Base-by-base conservation (phyloP, 345 rosid genomes). In the Geranium brycei region DNA sequence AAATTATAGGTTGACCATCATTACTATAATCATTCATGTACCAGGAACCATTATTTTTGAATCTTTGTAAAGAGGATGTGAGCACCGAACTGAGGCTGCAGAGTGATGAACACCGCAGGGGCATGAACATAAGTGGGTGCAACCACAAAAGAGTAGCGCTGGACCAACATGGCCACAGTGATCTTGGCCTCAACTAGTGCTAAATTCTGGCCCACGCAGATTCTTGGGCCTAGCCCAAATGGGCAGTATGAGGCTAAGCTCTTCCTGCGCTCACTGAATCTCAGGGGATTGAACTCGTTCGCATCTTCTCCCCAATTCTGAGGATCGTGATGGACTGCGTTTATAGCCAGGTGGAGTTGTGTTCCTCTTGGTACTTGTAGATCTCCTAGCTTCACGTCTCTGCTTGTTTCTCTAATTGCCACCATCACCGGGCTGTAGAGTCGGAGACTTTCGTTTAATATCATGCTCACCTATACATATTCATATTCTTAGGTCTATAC, bases 251-350 rank as follows among this genome's bases (percentile, higher is more conserved):
- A 17, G 31, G 87, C 84, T 68, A 70, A 69, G 51, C 80, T 79
- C 64, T 79, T 83, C 41, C 80, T 68, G 1, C 80, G 59, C 60
- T 80, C 82, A n/a, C 63, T 72, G 2, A 88, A 88, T 67, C 95
- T 88, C 0, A 58, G 8, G 1, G 89, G 95, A 62, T 88, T 88
- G 71, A 88, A 88, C 72, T 80, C 76, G 4, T 79, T 72, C 0
- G 82, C 91, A 28, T 87, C 93, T 10, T 68, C 70, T 53, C 95
- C 96, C 98, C 98, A 89, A 55, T 82, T 66, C 28, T 75, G 82
- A 19, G 51, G 63, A 66, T 87, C 91, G 41, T 73, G 91, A 32
- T 91, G 96, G 35, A 82, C 69, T 10, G 85, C 86, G 8, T 73
- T 30, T 14, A 72, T 11, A 0, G 91, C 73, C 57, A 92, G 7